Evolutionary conservation across 257 asterid genomes (phyloP).

Genomic region (Cinchona pubescens): DNA sequence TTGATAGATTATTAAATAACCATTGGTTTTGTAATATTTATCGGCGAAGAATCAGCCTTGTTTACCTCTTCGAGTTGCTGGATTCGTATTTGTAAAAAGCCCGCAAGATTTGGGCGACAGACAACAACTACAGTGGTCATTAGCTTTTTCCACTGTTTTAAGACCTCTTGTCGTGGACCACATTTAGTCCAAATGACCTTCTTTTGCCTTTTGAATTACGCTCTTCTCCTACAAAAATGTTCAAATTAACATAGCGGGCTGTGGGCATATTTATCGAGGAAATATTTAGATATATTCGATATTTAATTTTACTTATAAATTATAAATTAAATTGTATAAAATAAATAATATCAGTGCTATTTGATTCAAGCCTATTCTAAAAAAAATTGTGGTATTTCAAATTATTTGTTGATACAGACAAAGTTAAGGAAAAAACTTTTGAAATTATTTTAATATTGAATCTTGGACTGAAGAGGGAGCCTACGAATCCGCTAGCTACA

Average conservation of each 20-base stretch:
- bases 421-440: no score
- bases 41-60: constrained; percentile 84
- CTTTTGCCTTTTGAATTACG: constrained; percentile 10
- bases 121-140: constrained; percentile 11
- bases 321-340: no score
- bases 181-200: constrained; percentile 22
- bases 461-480: no score
- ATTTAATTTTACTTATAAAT: no score
- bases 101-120: constrained; percentile 54
- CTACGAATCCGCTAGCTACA: neutral
- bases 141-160: constrained; percentile 5
- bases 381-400: no score
- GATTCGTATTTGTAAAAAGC: constrained; percentile 29
- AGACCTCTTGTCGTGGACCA: constrained; percentile 27
- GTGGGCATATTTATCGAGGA: no score
- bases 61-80: constrained; percentile 73
- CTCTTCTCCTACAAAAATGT: constrained; percentile 3
- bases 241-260: constrained; percentile 36
- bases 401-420: no score
- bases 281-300: no score
- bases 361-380: no score
- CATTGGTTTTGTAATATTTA: constrained; percentile 51
- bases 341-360: no score
- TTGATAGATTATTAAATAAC: neutral
- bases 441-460: no score